Conservation (phyloP, 768 basidiomycete species). For the Daedaleopsis nitida region DNA sequence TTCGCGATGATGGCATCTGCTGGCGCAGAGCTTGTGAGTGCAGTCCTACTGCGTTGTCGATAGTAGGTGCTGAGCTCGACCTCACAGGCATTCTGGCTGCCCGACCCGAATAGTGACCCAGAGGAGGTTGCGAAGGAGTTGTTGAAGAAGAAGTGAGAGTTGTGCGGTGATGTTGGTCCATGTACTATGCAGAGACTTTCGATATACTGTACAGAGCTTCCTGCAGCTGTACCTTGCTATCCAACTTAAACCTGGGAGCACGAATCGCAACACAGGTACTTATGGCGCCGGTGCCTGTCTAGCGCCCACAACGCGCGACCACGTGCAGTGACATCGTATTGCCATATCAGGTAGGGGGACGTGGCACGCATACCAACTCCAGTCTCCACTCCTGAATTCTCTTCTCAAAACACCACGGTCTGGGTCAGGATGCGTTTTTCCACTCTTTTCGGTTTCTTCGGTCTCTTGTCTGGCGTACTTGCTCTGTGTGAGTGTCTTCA, state of each 20-base stretch:
- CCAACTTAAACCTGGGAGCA: neutral
- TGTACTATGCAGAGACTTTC: constrained; percentile 1
- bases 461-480: constrained; percentile 29
- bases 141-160: constrained; percentile 50
- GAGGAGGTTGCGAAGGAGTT: constrained; percentile 75
- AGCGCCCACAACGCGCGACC: constrained; percentile 8
- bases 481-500: constrained; percentile 29
- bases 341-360: constrained; percentile 22
- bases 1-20: constrained; percentile 86
- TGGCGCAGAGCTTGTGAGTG: constrained; percentile 76
- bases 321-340: constrained; percentile 8
- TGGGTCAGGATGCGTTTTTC: constrained; percentile 37
- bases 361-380: constrained; percentile 20
- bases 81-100: constrained; percentile 62
- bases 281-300: no score
- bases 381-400: constrained; percentile 4
- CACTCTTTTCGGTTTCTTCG: constrained; percentile 33
- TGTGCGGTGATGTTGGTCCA: neutral
- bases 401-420: constrained; percentile 11
- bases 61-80: neutral
- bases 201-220: no score
- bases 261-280: neutral
- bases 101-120: constrained; percentile 64
- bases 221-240: constrained; percentile 3
- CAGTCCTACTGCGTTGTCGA: constrained; percentile 4